Evolutionary conservation across 208 protist species (phyloP), one percentile per base, ranked within the genome.

Genomic region (Wallacemonas sp.): DNA sequence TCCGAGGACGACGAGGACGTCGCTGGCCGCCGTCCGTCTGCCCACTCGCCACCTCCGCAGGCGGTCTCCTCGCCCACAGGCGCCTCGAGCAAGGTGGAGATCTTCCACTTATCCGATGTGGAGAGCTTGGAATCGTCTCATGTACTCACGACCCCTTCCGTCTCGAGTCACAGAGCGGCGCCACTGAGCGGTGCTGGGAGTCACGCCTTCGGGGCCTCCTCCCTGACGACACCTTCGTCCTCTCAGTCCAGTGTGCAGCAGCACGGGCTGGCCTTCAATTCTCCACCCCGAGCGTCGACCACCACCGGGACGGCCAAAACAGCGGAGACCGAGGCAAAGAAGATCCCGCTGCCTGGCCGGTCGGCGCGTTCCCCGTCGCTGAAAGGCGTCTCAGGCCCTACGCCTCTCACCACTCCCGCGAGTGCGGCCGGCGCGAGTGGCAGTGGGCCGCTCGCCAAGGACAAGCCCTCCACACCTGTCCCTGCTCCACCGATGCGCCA

Each of bases 71-170:
- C 11, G 22, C 45, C 45, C 19, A 51, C 45, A 51, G 8, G 15
- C 45, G 22, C 15, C n/a, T n/a, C n/a, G n/a, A n/a, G n/a, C 17
- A 51, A 12, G 12, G 14, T 19, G 17, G 45, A 51, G 11, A 22
- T 51, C 15, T 51, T 51, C 19, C 45, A 51, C 19, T 19, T 51
- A 22, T 22, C 45, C 11, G 45, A 51, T 1, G 45, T 51, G 19
- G 45, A 51, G 19, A 51, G 45, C 19, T 22, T 51, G 19, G 45
- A 51, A 8, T 51, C 45, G 8, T 51, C 45, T 11, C 45, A 51
- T 19, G 9, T 51, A 19, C 8, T 22, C 15, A 51, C 45, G 45
- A 51, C 45, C 0, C 45, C 45, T 8, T 51, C 45, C 17, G 8
- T 51, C 17, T 26, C 9, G 15, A 51, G 19, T 19, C 14, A n/a